Conservation (phyloP, 139 green algal genomes). For the Chlamydomonas eustigma region DNA sequence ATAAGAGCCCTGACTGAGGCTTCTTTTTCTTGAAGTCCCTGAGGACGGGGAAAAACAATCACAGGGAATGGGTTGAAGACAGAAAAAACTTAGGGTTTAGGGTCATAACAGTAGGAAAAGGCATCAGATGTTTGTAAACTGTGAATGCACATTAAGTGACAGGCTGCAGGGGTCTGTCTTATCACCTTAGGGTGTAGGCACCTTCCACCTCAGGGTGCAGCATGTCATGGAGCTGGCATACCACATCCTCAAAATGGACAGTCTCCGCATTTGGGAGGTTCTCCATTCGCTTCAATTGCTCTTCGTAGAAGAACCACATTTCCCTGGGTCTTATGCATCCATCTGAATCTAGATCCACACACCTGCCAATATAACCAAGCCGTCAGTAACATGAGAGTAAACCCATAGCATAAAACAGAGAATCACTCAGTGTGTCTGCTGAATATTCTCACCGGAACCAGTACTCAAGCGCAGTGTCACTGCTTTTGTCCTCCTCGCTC, state of each 20-base stretch:
- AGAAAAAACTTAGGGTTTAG: too few relatives aligned
- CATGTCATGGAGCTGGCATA: conserved; percentile 98
- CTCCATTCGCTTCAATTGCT: conserved; percentile 98
- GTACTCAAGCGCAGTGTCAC: conserved; percentile 86
- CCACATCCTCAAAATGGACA: conserved; percentile 43
- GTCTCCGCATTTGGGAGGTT: conserved; percentile 44
- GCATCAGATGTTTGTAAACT: too few relatives aligned
- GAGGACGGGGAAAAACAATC: too few relatives aligned
- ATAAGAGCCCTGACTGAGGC: conserved; percentile 79
- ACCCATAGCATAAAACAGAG: not conserved
- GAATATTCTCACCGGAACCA: conserved; percentile 73
- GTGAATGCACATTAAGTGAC: too few relatives aligned
- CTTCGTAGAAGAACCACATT: conserved; percentile 95
- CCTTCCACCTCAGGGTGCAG: conserved; percentile 36
- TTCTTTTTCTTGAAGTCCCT: conserved; percentile 77
- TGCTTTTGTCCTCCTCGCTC: conserved; percentile 97
- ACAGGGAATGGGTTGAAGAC: too few relatives aligned
- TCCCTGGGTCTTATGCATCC: conserved; percentile 75
- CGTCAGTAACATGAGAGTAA: not conserved
- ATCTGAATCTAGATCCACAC: conserved; percentile 91
- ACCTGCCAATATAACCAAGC: conserved; percentile 30
- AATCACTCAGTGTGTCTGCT: too few relatives aligned
- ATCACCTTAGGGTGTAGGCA: conserved; percentile 10
- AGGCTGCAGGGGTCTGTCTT: too few relatives aligned
- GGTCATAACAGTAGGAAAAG: too few relatives aligned